phyloP scores from a whole-genome alignment of 495 filamentous ascomycete genomes.

The Barbatosphaeria neglecta region DNA sequence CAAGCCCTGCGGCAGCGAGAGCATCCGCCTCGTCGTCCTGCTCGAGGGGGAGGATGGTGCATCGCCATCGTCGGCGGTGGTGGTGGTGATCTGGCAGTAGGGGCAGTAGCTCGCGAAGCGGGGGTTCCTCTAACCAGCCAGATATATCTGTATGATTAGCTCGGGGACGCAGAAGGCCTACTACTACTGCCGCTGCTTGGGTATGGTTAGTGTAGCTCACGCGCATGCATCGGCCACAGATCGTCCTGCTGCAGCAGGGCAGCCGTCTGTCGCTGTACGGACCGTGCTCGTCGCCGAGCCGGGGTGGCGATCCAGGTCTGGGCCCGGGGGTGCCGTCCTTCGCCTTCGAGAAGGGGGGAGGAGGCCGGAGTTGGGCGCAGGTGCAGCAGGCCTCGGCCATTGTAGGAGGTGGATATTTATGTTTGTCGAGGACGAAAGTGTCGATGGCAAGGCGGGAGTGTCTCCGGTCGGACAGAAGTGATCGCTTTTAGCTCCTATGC shows the following conservation, averaged over 20 bases:
- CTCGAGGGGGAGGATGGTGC: neutral
- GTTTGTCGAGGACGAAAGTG: neutral
- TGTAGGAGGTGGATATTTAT: constrained; percentile 2
- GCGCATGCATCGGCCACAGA: constrained; percentile 56
- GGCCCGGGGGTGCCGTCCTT: too few species aligned
- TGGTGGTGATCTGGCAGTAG: constrained; percentile 36
- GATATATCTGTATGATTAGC: too few species aligned
- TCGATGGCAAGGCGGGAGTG: neutral
- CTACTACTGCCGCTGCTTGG: too few species aligned
- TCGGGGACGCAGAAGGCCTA: too few species aligned
- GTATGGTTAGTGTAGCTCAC: constrained; percentile 25
- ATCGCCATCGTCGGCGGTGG: constrained; percentile 28
- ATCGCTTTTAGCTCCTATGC: too few species aligned
- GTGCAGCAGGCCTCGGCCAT: constrained; percentile 58
- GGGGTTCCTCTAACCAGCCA: constrained; percentile 41
- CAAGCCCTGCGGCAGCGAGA: constrained; percentile 43
- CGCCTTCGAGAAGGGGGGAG: too few species aligned
- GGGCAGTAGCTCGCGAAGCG: constrained; percentile 61
- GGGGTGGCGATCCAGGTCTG: constrained; percentile 1
- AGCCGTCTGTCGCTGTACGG: too few species aligned
- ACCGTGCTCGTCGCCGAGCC: constrained; percentile 35
- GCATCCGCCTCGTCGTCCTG: constrained; percentile 6
- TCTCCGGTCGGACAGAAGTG: constrained; percentile 1
- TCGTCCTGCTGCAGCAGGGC: constrained; percentile 53
- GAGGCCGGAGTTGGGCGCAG: constrained; percentile 50